Percentiles rank a stretch among this genome's conserved stretches.
Evolutionary conservation across 768 basidiomycete genomes (phyloP).

Genomic region (Cytidiella melzeri): DNA sequence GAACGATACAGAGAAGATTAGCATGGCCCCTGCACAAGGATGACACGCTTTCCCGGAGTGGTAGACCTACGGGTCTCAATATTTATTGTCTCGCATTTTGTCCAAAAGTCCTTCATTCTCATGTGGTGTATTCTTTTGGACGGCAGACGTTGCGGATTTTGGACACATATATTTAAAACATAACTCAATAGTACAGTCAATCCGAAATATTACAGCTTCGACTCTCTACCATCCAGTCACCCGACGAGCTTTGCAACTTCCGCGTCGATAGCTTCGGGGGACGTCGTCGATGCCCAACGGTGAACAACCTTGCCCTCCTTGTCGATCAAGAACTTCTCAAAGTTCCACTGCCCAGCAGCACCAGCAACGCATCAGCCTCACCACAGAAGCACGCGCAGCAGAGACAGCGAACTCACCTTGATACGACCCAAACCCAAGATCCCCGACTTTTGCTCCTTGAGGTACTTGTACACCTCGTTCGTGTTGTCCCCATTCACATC

Average conservation of each 20-base stretch:
- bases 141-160: background rate
- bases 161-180: background rate
- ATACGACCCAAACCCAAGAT: constrained; percentile 65
- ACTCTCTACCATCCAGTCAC: background rate
- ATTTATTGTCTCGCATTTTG: constrained; percentile 32
- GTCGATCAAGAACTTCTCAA: constrained; percentile 84
- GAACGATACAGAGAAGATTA: constrained; percentile 99
- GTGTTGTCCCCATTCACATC: constrained; percentile 87
- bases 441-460: constrained; percentile 76
- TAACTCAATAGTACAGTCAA: background rate
- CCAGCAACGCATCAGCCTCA: background rate
- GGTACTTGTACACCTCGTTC: constrained; percentile 80
- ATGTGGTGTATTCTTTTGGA: background rate
- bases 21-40: constrained; percentile 99
- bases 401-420: constrained; percentile 44
- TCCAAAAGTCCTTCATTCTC: no score
- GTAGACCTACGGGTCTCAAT: constrained; percentile 47
- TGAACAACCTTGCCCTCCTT: constrained; percentile 70
- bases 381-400: no score
- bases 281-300: constrained; percentile 73
- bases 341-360: constrained; percentile 63
- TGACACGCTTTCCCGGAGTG: constrained; percentile 98
- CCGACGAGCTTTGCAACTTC: constrained; percentile 51
- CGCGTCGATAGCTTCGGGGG: constrained; percentile 55
- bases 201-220: constrained; percentile 9